A percentile compares a stretch with the other conserved stretches of the same genome.
These are phyloP conservation scores for Clonostachys rhizophaga DNA, from an alignment of 2,329 filamentous ascomycete species.

Conservation along the genomic window DNA sequence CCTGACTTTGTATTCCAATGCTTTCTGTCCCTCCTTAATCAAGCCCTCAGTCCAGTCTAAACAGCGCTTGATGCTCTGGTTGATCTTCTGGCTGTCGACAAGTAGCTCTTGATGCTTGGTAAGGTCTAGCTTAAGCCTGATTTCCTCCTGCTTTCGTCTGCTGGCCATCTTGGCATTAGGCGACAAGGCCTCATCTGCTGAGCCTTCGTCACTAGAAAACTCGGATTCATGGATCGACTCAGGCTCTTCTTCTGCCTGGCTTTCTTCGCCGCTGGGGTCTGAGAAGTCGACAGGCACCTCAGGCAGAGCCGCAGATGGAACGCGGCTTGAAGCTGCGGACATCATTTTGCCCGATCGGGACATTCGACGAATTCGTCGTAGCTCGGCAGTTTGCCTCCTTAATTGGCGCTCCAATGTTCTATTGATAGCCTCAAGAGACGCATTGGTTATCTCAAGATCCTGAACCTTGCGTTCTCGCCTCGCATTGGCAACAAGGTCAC, in stretches of 20 bases:
- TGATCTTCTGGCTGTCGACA: slow-evolving; percentile 89
- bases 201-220: slow-evolving; percentile 33
- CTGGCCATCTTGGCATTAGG: slow-evolving; percentile 23
- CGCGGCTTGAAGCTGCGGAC: slow-evolving; percentile 37
- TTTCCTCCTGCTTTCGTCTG: slow-evolving; percentile 71
- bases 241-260: slow-evolving; percentile 26
- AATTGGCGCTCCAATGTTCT: slow-evolving; percentile 86
- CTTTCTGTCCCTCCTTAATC: slow-evolving; percentile 83
- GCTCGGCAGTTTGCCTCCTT: slow-evolving; percentile 82
- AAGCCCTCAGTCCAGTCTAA: slow-evolving; percentile 85
- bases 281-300: slow-evolving; percentile 39
- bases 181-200: slow-evolving; percentile 26
- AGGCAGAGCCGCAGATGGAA: slow-evolving; percentile 36
- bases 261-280: slow-evolving; percentile 44
- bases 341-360: slow-evolving; percentile 67
- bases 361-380: slow-evolving; percentile 81
- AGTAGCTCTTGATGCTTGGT: slow-evolving; percentile 85
- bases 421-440: slow-evolving; percentile 91
- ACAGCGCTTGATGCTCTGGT: slow-evolving; percentile 87
- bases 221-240: slow-evolving; percentile 49
- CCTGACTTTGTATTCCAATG: slow-evolving; percentile 75
- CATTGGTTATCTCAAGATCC: slow-evolving; percentile 95
- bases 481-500: slow-evolving; percentile 81
- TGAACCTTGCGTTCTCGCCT: slow-evolving; percentile 90
- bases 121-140: slow-evolving; percentile 78